phyloP scores from a whole-genome alignment of 1,139 yeast species.

The Saccharomyces hybrid region DNA sequence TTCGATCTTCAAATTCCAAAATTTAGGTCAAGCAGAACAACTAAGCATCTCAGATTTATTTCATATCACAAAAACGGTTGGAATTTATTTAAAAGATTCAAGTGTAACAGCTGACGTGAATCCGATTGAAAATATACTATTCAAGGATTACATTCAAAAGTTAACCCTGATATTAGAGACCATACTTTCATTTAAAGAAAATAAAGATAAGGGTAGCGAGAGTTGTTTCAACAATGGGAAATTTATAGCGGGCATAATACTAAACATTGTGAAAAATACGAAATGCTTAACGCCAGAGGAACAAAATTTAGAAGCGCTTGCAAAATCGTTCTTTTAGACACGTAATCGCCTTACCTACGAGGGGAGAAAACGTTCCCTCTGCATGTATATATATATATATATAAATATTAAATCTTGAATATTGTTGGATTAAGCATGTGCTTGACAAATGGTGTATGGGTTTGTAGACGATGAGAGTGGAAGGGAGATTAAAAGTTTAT shows the following conservation, averaged over 20 bases:
- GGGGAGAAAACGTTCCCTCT: not conserved
- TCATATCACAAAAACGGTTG: conserved; percentile 28
- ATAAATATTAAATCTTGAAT: not conserved
- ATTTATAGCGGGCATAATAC: conserved; percentile 25
- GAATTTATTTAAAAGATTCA: conserved; percentile 22
- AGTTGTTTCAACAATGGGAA: conserved; percentile 26
- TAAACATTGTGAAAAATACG: conserved; percentile 8
- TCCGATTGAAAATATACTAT: conserved; percentile 6
- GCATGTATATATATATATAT: not conserved
- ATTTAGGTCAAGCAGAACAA: conserved; percentile 8
- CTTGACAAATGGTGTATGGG: not conserved
- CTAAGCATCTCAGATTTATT: conserved; percentile 19
- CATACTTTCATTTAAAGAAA: conserved; percentile 12
- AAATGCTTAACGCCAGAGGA: conserved; percentile 12
- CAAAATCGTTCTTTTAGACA: conserved; percentile 7
- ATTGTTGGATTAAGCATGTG: not conserved
- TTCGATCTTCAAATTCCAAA: conserved; percentile 18
- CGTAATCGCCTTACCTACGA: not conserved
- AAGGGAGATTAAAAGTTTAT: not conserved
- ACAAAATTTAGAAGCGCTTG: conserved; percentile 4
- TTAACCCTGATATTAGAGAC: conserved; percentile 14
- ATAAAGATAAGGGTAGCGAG: conserved; percentile 19
- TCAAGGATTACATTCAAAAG: conserved; percentile 5
- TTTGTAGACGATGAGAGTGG: not conserved
- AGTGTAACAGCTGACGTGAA: not conserved